Base-by-base conservation (phyloP, 106 monocot species). In the Vanilla planifolia region DNA sequence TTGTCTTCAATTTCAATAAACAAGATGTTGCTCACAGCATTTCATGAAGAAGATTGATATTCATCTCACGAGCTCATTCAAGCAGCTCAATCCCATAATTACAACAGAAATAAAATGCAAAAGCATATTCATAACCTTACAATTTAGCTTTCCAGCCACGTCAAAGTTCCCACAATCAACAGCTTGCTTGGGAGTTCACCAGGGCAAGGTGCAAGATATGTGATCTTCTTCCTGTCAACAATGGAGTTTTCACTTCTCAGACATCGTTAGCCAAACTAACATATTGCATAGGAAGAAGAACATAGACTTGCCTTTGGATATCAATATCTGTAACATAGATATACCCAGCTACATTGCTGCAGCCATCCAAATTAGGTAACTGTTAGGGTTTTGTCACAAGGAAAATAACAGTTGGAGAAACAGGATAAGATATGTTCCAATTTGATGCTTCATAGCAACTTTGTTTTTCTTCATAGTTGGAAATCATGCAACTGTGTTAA, bases 281-380 rank as follows among this genome's bases (percentile, higher is more conserved):
- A 67, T 30, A 4, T 40, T 17, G 13, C 26, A 58, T 30, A 17
- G 39, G 14, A 48, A 43, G 1, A 30, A 33, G 21, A 0, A n/a
- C 26, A 15, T 63, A 19, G 39, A 65, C n/a, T 1, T 88, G 88
- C 92, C 98, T 92, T 22, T 88, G 92, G 13, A 79, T 80, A 71
- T 99, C 98, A 34, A 99, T 82, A 51, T 88, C 84, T 0, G 85
- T 92, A 23, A 92, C 70, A 40, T 80, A 81, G 36, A 99, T 75
- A 64, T 88, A 92, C 33, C 98, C 98, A 0, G 98, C 98, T 27
- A 99, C 78, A 70, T 99, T 99, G 64, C 98, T 99, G 85, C 72
- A 53, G 53, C 15, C 72, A 53, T 53, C 15, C 62, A 34, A 74
- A 48, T 48, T 20, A 25, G 42, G 21, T 13, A 76, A 60, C 2